phyloP scores from a whole-genome alignment of 805 yeast genomes.

The Wickerhamiella sergipiensis region DNA sequence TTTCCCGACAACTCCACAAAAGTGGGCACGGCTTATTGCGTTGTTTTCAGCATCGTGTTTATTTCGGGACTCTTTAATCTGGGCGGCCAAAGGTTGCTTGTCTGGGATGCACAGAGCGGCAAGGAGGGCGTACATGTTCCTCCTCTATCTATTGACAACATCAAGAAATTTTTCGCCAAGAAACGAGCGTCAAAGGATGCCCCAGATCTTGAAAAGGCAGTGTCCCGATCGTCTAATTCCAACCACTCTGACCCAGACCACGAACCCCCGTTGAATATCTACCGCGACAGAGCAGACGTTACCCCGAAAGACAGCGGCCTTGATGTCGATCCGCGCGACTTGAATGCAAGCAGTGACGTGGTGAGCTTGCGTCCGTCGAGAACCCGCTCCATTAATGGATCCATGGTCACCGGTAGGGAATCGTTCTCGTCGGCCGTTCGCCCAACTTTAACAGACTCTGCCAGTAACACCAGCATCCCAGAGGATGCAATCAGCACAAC shows the following conservation, averaged over 20 bases:
- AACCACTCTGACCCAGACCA: background rate
- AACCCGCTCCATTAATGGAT: background rate
- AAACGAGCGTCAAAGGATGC: background rate
- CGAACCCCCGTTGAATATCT: background rate
- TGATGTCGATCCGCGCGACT: background rate
- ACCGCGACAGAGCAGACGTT: background rate
- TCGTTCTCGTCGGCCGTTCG: background rate
- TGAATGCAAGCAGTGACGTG: conserved; percentile 3
- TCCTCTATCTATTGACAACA: background rate
- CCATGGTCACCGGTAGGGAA: background rate
- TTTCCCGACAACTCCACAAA: conserved; percentile 48
- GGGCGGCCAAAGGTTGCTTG: conserved; percentile 59
- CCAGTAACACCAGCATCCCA: background rate
- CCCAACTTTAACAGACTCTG: background rate
- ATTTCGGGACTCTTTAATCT: conserved; percentile 56
- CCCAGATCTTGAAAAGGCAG: background rate
- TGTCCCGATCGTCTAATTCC: background rate
- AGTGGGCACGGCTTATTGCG: conserved; percentile 72
- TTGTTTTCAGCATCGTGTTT: conserved; percentile 61
- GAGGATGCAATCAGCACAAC: background rate
- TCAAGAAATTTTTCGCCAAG: background rate
- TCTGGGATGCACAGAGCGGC: conserved; percentile 44
- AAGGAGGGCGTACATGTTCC: conserved; percentile 7
- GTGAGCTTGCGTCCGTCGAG: background rate
- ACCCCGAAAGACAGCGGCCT: background rate